Base-by-base conservation (phyloP, 106 monocot genomes). In the Dendrobium huoshanense region DNA sequence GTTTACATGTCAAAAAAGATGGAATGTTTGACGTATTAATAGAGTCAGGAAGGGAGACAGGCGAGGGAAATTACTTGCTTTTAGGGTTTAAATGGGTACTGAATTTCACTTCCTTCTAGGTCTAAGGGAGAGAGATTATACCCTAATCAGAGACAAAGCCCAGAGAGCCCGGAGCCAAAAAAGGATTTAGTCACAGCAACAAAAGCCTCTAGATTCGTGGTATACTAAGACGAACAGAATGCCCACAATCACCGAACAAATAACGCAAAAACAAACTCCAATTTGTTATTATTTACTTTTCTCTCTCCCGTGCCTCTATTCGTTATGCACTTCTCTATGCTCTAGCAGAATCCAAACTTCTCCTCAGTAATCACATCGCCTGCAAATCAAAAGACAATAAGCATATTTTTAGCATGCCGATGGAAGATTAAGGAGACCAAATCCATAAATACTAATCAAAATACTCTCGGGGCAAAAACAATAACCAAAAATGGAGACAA, bases 351-450 rank as follows among this genome's bases (percentile, higher is more conserved):
- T 79, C 80, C 74, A 45, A 87, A 54, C 83, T 86, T 75, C 73
- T 33, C 59, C 73, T 41, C 80, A 82, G 88, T 51, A 84, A 73
- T 77, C 33, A 88, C n/a, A 51, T 19, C 77, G 79, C 81, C 68
- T 84, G 85, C 59, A 20, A 83, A 70, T 42, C 20, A 79, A 83
- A 73, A 87, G 91, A 91, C 87, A 91, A 55, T 72, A 67, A 76
- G 87, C 84, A 89, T 89, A 82, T 87, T 91, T 84, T 40, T 37
- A 43, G 72, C 68, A 82, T 24, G 72, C 67, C 76, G 84, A 85
- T 42, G 78, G 79, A 74, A 40, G 25, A 82, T 76, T 75, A 80
- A 85, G 74, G 82, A 88, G 82, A 84, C 84, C 80, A 16, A 72
- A 40, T 73, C 64, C 65, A 75, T 48, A 64, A 44, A 51, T 67